phyloP scores from a whole-genome alignment of 2,329 filamentous ascomycete genomes.

The Cladosporium velox region DNA sequence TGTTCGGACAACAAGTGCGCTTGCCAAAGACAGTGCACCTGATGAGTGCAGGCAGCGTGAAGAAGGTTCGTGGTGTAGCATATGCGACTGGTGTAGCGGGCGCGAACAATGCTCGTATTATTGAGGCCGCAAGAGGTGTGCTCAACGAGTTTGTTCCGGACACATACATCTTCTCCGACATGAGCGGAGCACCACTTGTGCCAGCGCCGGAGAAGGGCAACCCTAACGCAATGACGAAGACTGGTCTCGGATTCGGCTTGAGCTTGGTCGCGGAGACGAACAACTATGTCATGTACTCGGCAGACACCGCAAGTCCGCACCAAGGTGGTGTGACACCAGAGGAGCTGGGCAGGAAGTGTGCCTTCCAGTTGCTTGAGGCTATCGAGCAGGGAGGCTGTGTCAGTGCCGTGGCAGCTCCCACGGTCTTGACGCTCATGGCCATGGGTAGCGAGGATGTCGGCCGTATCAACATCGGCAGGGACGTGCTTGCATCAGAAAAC shows the following conservation, averaged over 20 bases:
- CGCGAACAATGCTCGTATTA: slow-evolving; percentile 93
- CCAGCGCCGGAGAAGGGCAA: slow-evolving; percentile 71
- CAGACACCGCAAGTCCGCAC: slow-evolving; percentile 74
- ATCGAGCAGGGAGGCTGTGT: slow-evolving; percentile 83
- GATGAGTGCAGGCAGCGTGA: slow-evolving; percentile 79
- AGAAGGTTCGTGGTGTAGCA: slow-evolving; percentile 86
- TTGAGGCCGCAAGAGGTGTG: slow-evolving; percentile 82
- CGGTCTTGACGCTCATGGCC: slow-evolving; percentile 85
- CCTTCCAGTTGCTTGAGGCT: slow-evolving; percentile 83
- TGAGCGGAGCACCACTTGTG: slow-evolving; percentile 61
- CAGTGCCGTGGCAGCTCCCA: slow-evolving; percentile 68
- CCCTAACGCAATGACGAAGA: slow-evolving; percentile 53
- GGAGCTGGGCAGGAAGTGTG: slow-evolving; percentile 84
- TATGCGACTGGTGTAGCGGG: slow-evolving; percentile 91
- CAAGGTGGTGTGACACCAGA: slow-evolving; percentile 82
- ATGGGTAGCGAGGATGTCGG: slow-evolving; percentile 98
- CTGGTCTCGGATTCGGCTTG: slow-evolving; percentile 88
- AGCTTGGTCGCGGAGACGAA: slow-evolving; percentile 91
- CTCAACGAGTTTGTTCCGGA: slow-evolving; percentile 84
- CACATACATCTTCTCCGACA: slow-evolving; percentile 80
- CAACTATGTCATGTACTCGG: slow-evolving; percentile 81
- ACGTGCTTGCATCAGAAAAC: slow-evolving; percentile 79
- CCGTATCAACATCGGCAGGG: slow-evolving; percentile 75
- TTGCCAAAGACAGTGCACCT: slow-evolving; percentile 93
- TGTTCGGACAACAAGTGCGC: slow-evolving; percentile 90